Base-by-base conservation (phyloP, 2,329 filamentous ascomycete genomes). In the Xylariaceae sp. region DNA sequence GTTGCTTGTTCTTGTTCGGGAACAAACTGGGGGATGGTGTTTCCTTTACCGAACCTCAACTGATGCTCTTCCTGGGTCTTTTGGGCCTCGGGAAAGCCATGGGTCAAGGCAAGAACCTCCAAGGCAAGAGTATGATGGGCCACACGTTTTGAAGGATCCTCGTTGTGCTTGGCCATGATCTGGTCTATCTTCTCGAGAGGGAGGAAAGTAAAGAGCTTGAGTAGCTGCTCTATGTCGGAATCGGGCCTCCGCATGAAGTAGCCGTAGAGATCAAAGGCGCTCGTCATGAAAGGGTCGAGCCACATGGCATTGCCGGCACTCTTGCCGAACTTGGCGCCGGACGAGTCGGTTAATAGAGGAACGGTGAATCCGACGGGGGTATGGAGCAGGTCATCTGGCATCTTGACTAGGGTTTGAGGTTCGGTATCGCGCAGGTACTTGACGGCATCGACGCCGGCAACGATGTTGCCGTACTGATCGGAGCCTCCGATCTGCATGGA, bases 381-480 rank as follows among this genome's bases (percentile, higher is more conserved):
- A 54, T 80, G 65, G 4, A 71, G 59, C 55, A 71, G 67, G 25
- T 64, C 68, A 1, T 61, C 48, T 14, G 73, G 69, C 38, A 77
- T 63, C 53, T 54, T 64, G 25, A 56, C 34, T 4, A 57, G 45
- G 1, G 71, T 71, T 37, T 78, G 64, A 25, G 76, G 71, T 48
- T 83, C 75, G 38, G 67, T 70, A 34, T 77, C 76, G 43, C 84
- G 78, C 35, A 92, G 82, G 44, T 83, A 75, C 65, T 91, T 92
- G 58, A 97, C 79, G 3, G 86, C 80, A 49, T 96, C 88, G 61
- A 93, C 85, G 39, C 93, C 93, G 11, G 91, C 83, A 22, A 94
- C 79, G 54, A 98, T 97, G 67, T 98, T 98, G 52, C 93, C 93
- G 63, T 85, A 97, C 69, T 98, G 93, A 63, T 98, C 93, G 6